A percentile compares a stretch with the other conserved stretches of the same genome.
Conservation (phyloP, 208 protist genomes). For the Leishmania martiniquensis region DNA sequence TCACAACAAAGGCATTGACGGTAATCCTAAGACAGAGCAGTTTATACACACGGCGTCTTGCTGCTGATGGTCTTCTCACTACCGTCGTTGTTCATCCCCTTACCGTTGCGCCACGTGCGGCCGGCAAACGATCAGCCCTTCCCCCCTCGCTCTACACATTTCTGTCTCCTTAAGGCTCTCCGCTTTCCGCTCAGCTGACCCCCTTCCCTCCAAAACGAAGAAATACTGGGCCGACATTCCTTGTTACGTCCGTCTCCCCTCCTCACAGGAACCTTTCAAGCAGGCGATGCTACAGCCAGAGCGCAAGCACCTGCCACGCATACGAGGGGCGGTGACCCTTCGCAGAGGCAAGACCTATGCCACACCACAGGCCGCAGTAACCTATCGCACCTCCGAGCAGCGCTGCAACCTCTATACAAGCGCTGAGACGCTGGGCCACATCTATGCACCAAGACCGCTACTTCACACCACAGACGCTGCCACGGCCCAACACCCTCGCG, state of each 20-base stretch:
- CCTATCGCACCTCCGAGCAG: background rate
- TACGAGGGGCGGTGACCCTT: background rate
- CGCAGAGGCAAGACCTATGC: background rate
- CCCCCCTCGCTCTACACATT: background rate
- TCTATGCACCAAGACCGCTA: background rate
- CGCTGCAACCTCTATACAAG: background rate
- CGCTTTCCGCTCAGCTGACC: too few species aligned
- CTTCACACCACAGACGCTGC: background rate
- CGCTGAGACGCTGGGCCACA: background rate
- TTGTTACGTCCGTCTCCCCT: background rate
- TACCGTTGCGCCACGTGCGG: background rate
- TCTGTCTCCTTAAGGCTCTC: background rate
- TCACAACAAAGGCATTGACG: background rate
- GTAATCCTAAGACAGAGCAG: background rate
- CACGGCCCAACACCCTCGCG: background rate
- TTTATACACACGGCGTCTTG: background rate
- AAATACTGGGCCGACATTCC: background rate
- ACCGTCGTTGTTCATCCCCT: background rate
- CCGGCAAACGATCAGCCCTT: background rate
- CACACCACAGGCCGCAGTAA: background rate
- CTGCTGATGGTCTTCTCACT: background rate
- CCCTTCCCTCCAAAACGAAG: background rate
- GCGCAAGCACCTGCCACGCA: slow-evolving; percentile 3
- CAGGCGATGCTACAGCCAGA: background rate
- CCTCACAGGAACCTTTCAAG: background rate